Conservation (phyloP, 2,329 filamentous ascomycete genomes). For the Botryotinia globosa region DNA sequence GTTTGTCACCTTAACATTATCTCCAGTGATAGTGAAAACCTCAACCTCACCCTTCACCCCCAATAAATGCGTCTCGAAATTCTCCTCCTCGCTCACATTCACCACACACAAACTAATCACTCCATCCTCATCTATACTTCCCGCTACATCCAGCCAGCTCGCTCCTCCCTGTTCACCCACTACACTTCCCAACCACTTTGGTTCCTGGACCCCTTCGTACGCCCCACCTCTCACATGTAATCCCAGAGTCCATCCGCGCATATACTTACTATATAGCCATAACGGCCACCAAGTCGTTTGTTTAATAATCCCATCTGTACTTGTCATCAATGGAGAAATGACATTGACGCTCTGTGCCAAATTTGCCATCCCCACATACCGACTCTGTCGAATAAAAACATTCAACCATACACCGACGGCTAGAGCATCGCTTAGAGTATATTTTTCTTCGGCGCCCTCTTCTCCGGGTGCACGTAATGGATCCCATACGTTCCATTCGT, state of each 20-base stretch:
- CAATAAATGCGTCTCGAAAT: slow-evolving; percentile 57
- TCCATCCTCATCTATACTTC: slow-evolving; percentile 55
- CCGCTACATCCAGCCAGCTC: slow-evolving; percentile 68
- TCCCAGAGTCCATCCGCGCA: slow-evolving; percentile 69
- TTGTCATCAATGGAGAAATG: slow-evolving; percentile 66
- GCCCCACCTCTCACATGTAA: slow-evolving; percentile 60
- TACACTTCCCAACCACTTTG: slow-evolving; percentile 61
- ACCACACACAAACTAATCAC: slow-evolving; percentile 67
- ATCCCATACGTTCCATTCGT: slow-evolving; percentile 71
- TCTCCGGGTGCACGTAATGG: slow-evolving; percentile 60
- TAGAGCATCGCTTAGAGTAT: slow-evolving; percentile 62
- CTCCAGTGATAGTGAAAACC: slow-evolving; percentile 62
- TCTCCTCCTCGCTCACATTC: slow-evolving; percentile 63
- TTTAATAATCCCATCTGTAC: slow-evolving; percentile 53
- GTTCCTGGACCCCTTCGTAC: slow-evolving; percentile 66
- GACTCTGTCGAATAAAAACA: slow-evolving; percentile 61
- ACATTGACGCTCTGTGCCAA: slow-evolving; percentile 67
- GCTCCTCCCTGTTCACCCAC: slow-evolving; percentile 55
- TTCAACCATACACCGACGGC: slow-evolving; percentile 63
- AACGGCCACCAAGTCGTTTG: slow-evolving; percentile 66
- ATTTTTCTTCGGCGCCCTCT: slow-evolving; percentile 59
- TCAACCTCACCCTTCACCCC: slow-evolving; percentile 54
- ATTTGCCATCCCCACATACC: slow-evolving; percentile 63
- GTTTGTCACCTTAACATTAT: slow-evolving; percentile 57
- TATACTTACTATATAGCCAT: slow-evolving; percentile 61